phyloP scores from a whole-genome alignment of 257 asterid species.

The Solanum ossicruentum region DNA sequence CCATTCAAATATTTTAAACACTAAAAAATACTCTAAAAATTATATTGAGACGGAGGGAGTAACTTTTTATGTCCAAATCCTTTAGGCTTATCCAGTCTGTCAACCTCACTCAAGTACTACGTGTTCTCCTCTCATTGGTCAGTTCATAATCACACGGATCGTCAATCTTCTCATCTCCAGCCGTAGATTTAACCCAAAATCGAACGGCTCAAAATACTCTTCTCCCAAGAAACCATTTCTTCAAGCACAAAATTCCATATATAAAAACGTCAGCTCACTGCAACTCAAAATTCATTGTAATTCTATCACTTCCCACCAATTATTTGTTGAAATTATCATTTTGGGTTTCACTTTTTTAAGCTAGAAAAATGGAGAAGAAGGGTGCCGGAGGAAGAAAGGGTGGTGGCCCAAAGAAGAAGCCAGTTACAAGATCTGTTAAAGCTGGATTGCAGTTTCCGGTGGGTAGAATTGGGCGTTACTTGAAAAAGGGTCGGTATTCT shows the following conservation, averaged over 20 bases:
- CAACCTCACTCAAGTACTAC: background rate
- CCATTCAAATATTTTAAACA: too few relatives aligned
- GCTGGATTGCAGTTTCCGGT: conserved; percentile 53
- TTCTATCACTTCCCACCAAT: background rate
- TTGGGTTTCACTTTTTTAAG: conserved; percentile 3
- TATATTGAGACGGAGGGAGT: too few relatives aligned
- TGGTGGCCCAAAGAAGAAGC: conserved; percentile 42
- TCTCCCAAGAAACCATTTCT: background rate
- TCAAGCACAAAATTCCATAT: background rate
- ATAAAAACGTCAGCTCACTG: background rate
- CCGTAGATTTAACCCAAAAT: background rate
- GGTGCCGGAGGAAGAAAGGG: conserved; percentile 45
- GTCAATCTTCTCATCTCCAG: too few relatives aligned
- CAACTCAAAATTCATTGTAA: too few relatives aligned
- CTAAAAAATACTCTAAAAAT: too few relatives aligned
- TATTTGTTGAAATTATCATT: background rate
- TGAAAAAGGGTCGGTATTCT: conserved; percentile 42
- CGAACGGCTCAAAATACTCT: background rate
- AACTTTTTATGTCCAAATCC: background rate
- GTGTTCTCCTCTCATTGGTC: background rate
- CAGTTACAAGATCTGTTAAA: conserved; percentile 34
- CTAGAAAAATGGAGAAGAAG: conserved; percentile 24
- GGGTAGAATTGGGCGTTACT: conserved; percentile 42
- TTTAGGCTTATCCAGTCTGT: background rate
- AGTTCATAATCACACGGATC: background rate